These are phyloP conservation scores for Uronychia binucleata DNA, from an alignment of 73 alveolate species.

Conservation along the genomic window DNA sequence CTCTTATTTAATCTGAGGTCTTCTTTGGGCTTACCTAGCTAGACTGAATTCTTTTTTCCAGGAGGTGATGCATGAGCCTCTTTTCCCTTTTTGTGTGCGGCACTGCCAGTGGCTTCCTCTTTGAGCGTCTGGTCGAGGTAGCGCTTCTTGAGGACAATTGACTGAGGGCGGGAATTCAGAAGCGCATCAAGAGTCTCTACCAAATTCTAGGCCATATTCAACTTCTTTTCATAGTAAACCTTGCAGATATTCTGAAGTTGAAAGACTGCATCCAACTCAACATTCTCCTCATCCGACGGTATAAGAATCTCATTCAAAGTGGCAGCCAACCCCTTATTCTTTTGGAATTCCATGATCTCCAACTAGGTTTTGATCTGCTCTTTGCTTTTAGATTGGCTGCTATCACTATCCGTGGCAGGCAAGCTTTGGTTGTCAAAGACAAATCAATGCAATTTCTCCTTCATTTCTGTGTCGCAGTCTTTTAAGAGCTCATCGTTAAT, in stretches of 20 bases:
- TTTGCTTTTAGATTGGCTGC: no score
- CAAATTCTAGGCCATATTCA: conserved; percentile 26
- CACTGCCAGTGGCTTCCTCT: neutral
- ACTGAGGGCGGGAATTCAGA: conserved; percentile 47
- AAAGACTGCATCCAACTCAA: conserved; percentile 56
- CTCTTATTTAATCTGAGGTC: neutral
- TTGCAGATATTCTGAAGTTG: conserved; percentile 51
- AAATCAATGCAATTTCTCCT: neutral
- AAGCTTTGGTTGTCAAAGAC: neutral
- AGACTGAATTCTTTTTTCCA: no score
- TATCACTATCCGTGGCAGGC: no score
- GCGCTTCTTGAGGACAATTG: neutral
- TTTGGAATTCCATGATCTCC: conserved; percentile 57
- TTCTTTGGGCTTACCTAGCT: neutral
- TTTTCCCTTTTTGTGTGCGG: neutral
- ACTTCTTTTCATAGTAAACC: conserved; percentile 50
- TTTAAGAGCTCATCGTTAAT: neutral
- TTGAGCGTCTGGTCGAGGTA: neutral
- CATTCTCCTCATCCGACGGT: conserved; percentile 19
- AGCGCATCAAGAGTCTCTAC: conserved; percentile 62
- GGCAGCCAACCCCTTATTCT: conserved; percentile 55
- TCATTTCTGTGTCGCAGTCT: neutral
- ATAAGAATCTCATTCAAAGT: conserved; percentile 52
- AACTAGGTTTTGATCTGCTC: conserved; percentile 32
- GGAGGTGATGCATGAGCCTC: no score